A percentile compares a stretch with the other conserved stretches of the same genome.
Conservation (phyloP, 139 green algal genomes). For the Tetradesmus lagerheimii region DNA sequence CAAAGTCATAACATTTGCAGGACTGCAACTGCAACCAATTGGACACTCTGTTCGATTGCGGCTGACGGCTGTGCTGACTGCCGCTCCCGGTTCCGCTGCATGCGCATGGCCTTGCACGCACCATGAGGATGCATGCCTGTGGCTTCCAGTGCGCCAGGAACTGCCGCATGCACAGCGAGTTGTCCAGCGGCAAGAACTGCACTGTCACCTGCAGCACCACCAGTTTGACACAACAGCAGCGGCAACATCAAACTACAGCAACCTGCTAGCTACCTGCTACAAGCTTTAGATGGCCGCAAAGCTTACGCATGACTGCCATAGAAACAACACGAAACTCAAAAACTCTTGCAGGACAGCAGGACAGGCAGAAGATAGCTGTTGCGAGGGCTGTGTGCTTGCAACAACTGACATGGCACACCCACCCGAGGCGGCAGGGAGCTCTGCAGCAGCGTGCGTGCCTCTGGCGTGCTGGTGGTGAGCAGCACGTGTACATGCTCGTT, state of each 20-base stretch:
- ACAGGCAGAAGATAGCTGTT: background rate
- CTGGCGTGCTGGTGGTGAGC: constrained; percentile 52
- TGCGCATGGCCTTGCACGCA: constrained; percentile 22
- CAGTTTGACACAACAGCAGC: background rate
- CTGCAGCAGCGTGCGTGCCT: constrained; percentile 49
- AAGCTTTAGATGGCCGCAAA: too few relatives aligned
- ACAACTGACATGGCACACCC: background rate
- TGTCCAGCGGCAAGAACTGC: constrained; percentile 68
- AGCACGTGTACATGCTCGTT: constrained; percentile 65
- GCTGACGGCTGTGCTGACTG: background rate
- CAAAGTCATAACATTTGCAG: background rate
- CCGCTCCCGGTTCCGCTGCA: background rate
- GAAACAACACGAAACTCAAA: too few relatives aligned
- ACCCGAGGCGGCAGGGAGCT: constrained; percentile 55
- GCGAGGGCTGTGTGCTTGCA: background rate
- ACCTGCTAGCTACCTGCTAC: background rate
- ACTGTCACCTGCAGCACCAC: constrained; percentile 58
- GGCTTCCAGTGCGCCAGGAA: constrained; percentile 69
- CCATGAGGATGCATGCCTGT: constrained; percentile 65
- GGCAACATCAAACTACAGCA: background rate
- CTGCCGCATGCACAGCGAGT: constrained; percentile 45
- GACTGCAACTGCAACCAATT: background rate
- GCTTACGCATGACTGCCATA: background rate
- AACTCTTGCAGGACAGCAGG: background rate
- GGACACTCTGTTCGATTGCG: too few relatives aligned